These are phyloP conservation scores for Helotiales sp. DNA, from an alignment of 2,329 filamentous ascomycete genomes.

Conservation along the genomic window DNA sequence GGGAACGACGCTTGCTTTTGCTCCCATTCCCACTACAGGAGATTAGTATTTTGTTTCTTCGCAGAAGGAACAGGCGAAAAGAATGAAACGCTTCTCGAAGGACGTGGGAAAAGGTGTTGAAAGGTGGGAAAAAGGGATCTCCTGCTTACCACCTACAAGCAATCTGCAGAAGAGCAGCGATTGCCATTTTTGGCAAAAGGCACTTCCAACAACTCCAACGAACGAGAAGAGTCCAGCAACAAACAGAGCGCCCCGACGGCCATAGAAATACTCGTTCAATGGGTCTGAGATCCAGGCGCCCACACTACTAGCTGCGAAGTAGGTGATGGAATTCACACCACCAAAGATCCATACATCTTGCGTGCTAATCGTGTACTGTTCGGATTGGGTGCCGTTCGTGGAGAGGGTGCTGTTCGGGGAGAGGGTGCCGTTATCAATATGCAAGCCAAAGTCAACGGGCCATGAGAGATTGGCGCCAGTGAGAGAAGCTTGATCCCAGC, in stretches of 20 bases:
- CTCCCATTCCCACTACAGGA: constrained; percentile 62
- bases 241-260: not conserved
- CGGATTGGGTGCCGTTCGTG: no score
- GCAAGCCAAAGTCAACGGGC: not conserved
- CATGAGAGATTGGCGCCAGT: not conserved
- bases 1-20: constrained; percentile 49
- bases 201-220: constrained; percentile 36
- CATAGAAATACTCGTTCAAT: not conserved
- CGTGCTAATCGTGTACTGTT: not conserved
- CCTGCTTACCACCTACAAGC: constrained; percentile 55
- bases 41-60: no score
- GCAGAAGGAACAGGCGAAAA: no score
- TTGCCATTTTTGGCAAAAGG: constrained; percentile 55
- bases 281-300: not conserved
- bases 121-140: no score
- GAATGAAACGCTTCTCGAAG: no score
- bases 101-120: no score
- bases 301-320: not conserved
- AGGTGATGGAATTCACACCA: not conserved
- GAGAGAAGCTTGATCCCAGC: not conserved
- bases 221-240: not conserved
- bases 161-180: constrained; percentile 53
- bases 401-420: no score
- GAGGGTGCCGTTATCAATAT: not conserved
- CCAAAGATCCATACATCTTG: not conserved